A percentile compares a stretch with the other conserved stretches of the same genome.
phyloP scores from a whole-genome alignment of 2,329 filamentous ascomycete species.

The Diaporthe caulivora region DNA sequence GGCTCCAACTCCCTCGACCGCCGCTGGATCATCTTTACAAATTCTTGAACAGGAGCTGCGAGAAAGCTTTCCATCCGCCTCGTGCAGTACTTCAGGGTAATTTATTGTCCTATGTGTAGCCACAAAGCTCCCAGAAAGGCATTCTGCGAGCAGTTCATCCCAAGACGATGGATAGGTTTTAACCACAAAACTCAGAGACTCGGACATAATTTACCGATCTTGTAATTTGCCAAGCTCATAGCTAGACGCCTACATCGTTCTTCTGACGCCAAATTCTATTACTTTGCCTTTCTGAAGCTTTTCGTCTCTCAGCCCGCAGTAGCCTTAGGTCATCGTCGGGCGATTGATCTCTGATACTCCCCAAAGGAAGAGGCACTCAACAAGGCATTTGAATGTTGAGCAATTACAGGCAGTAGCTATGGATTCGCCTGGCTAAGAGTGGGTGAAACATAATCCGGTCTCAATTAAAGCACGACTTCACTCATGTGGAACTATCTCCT shows the following conservation, averaged over 20 bases:
- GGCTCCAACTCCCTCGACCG: neutral
- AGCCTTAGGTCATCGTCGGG: neutral
- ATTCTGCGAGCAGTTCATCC: neutral
- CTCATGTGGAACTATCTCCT: neutral
- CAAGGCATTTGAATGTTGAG: neutral
- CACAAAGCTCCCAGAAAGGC: neutral
- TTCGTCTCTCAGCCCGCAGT: neutral
- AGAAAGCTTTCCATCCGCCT: neutral
- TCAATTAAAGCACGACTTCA: neutral
- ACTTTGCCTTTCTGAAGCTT: neutral
- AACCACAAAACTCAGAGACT: too few species aligned
- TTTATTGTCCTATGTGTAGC: too few species aligned
- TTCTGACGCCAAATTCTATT: too few species aligned
- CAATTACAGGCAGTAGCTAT: neutral
- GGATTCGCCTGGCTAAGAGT: neutral
- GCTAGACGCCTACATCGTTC: too few species aligned
- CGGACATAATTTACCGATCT: too few species aligned
- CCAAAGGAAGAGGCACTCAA: neutral
- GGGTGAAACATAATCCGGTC: neutral
- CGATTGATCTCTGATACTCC: neutral
- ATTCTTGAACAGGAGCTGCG: neutral
- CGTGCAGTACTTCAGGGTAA: neutral
- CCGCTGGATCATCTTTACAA: neutral
- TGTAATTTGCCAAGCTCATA: too few species aligned
- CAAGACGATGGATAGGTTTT: too few species aligned